Evolutionary conservation across 768 basidiomycete genomes (phyloP), one percentile per base, ranked within the genome.

Genomic region (Tricholoma terreum): DNA sequence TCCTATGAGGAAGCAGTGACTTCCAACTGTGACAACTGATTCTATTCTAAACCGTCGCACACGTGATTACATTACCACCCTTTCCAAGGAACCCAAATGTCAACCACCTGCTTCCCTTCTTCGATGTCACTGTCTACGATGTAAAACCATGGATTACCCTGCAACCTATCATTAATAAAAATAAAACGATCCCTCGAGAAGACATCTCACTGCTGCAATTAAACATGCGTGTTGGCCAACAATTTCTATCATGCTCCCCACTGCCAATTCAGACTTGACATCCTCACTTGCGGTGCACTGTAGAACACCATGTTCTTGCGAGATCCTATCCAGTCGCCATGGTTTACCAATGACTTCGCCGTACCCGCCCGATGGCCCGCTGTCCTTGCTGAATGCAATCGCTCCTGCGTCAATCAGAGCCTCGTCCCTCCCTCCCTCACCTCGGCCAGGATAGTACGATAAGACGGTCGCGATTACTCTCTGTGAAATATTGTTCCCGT

Each of bases 61-160:
- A 50, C 30, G 30, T 50, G 50, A 50, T 30, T 31, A 22, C 15
- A 34, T 65, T 76, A 95, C 92, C 92, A 94, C 0, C 91, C 92
- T 71, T 93, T 95, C 89, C 91, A 92, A 6, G 91, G 84, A 43
- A 92, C 85, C 92, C 92, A 94, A 27, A 94, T 74, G 69, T 94
- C 92, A 17, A 86, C 83, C 7, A 92, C 84, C 36, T 79, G 76
- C 35, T 70, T 73, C 14, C 80, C 80, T 19, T 72, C 76, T 15
- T 75, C 76, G 30, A 75, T 67, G n/a, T 75, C 75, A 6, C 82
- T 82, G 61, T 94, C 92, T 2, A 93, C 84, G 17, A 94, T 75
- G 66, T 93, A 93, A 68, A 86, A 91, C 90, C 89, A 93, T 1
- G 87, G 85, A 64, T 89, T 83, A 2, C 82, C 85, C 77, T 78